Conservation (phyloP, 2,329 filamentous ascomycete species). For the Sporothrix brasiliensis region DNA sequence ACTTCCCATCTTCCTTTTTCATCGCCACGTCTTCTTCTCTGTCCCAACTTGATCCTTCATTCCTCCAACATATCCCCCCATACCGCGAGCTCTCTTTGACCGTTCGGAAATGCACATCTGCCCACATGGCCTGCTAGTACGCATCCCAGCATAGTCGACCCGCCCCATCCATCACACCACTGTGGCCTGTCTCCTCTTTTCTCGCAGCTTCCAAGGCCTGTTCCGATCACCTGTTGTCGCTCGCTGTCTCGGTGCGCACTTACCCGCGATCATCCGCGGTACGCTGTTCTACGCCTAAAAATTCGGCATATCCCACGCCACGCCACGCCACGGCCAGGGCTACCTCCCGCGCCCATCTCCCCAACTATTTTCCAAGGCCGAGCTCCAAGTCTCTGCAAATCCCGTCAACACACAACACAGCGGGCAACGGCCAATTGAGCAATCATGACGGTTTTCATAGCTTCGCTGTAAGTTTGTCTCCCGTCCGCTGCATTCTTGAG, state of each 20-base stretch:
- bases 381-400: neutral
- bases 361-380: slow-evolving; percentile 8
- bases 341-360: neutral
- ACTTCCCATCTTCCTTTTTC: neutral
- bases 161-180: slow-evolving; percentile 25
- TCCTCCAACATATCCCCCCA: neutral
- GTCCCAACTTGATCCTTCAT: neutral
- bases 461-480: slow-evolving; percentile 45
- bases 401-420: neutral
- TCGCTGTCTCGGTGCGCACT: slow-evolving; percentile 23
- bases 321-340: neutral
- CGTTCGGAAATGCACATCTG: slow-evolving; percentile 3
- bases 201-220: neutral
- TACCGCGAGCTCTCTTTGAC: neutral
- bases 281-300: slow-evolving; percentile 4
- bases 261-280: slow-evolving; percentile 43
- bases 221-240: neutral
- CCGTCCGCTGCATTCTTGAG: neutral
- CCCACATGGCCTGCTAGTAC: slow-evolving; percentile 25
- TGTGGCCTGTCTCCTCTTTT: slow-evolving; percentile 12
- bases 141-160: neutral
- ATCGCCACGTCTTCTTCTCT: no score
- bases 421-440: slow-evolving; percentile 24
- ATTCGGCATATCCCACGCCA: slow-evolving; percentile 20
- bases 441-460: slow-evolving; percentile 49